phyloP scores from a whole-genome alignment of 768 basidiomycete species.

The Lentinula aciculospora region DNA sequence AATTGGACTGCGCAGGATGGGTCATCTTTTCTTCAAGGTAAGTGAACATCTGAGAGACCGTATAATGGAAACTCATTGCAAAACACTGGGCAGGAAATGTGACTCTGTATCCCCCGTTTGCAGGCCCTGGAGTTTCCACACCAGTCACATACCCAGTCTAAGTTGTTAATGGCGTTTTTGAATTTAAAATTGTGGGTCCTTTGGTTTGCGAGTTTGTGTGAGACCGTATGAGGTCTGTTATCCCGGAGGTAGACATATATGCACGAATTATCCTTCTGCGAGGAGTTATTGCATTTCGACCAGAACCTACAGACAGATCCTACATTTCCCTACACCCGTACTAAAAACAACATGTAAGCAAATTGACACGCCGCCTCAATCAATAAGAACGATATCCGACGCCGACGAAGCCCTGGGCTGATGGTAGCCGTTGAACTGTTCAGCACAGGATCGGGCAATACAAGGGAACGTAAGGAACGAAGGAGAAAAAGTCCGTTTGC shows the following conservation, averaged over 20 bases:
- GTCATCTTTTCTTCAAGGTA: neutral
- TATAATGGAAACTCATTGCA: too few species aligned
- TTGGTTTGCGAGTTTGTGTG: neutral
- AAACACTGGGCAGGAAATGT: neutral
- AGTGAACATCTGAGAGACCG: neutral
- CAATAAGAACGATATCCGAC: constrained; percentile 86
- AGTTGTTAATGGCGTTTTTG: neutral
- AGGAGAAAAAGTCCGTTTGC: constrained; percentile 94
- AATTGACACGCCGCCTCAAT: constrained; percentile 78
- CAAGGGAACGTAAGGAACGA: constrained; percentile 86
- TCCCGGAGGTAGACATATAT: too few species aligned
- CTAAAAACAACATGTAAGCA: constrained; percentile 80
- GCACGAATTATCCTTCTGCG: too few species aligned
- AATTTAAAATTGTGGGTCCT: neutral
- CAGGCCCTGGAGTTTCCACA: neutral
- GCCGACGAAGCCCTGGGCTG: constrained; percentile 72
- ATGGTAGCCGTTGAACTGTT: constrained; percentile 49
- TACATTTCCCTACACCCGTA: constrained; percentile 34
- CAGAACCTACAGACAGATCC: neutral
- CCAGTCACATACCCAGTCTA: neutral
- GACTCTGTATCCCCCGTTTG: neutral
- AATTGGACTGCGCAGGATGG: neutral
- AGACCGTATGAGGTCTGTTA: too few species aligned
- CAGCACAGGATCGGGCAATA: constrained; percentile 74
- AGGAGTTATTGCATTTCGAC: neutral